Conservation (phyloP, 352 stramenopile genomes). For the Pythium phragmitis region DNA sequence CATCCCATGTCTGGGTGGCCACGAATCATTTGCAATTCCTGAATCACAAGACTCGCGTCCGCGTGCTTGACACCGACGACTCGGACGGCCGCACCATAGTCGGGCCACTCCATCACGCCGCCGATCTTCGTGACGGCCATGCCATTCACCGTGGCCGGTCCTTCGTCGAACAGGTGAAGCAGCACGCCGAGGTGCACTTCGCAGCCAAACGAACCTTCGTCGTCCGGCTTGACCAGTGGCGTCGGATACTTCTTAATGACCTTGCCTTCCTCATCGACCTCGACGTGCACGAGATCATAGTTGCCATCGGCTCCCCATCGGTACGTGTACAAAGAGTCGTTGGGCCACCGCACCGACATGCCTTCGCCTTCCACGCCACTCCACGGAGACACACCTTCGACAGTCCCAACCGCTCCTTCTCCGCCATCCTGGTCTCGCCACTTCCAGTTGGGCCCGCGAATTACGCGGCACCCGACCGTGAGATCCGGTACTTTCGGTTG, state of each 20-base stretch:
- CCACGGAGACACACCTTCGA: slow-evolving; percentile 86
- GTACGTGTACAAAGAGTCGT: slow-evolving; percentile 88
- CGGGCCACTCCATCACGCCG: slow-evolving; percentile 80
- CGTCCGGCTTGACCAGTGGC: slow-evolving; percentile 65
- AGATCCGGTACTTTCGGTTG: slow-evolving; percentile 52
- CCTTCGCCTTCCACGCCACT: slow-evolving; percentile 87
- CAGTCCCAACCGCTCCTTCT: slow-evolving; percentile 75
- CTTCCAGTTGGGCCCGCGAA: slow-evolving; percentile 90
- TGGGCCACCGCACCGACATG: slow-evolving; percentile 88
- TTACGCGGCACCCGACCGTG: slow-evolving; percentile 82
- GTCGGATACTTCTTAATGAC: slow-evolving; percentile 69
- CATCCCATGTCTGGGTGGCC: slow-evolving; percentile 87
- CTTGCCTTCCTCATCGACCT: slow-evolving; percentile 79
- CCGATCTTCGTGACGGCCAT: slow-evolving; percentile 34
- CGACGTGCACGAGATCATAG: slow-evolving; percentile 83
- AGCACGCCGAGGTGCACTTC: slow-evolving; percentile 81
- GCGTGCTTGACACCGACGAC: slow-evolving; percentile 59
- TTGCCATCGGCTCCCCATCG: slow-evolving; percentile 87
- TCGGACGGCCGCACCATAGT: slow-evolving; percentile 73
- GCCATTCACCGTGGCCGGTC: not conserved
- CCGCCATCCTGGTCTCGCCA: slow-evolving; percentile 88
- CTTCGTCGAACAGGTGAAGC: slow-evolving; percentile 57
- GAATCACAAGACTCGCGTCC: slow-evolving; percentile 61
- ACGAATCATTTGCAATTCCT: slow-evolving; percentile 80
- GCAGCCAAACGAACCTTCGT: slow-evolving; percentile 72